Conservation (phyloP, 2,329 filamentous ascomycete species). For the Fusarium tjaetaba region DNA sequence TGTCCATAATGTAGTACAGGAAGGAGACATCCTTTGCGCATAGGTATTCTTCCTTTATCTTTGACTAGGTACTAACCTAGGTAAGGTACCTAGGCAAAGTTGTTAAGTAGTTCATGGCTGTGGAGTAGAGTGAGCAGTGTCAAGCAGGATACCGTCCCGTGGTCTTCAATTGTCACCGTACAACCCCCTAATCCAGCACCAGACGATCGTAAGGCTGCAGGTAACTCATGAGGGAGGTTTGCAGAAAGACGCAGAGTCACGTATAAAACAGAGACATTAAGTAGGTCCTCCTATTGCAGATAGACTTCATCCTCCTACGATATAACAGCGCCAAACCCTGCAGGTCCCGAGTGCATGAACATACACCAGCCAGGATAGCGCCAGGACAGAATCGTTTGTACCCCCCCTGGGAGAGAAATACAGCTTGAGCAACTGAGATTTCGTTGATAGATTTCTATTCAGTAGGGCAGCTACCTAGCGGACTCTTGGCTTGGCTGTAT, state of each 20-base stretch:
- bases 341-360: background rate
- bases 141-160: background rate
- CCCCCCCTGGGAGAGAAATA: background rate
- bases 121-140: background rate
- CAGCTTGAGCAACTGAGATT: background rate
- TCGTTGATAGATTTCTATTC: background rate
- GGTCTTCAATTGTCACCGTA: background rate
- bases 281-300: background rate
- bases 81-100: background rate
- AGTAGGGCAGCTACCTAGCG: background rate
- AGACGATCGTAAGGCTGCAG: background rate
- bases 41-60: background rate
- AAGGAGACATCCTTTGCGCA: background rate
- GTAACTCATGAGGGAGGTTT: background rate
- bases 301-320: background rate
- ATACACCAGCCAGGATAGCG: background rate
- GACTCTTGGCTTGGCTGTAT: background rate
- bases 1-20: background rate
- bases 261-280: no score
- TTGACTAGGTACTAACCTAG: background rate
- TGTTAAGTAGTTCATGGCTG: no score
- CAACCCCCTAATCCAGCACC: background rate
- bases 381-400: background rate
- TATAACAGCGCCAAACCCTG: background rate
- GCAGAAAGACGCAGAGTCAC: background rate